These are phyloP conservation scores for Rhododendron simsii DNA, from an alignment of 148 eudicot species.

Conservation along the genomic window DNA sequence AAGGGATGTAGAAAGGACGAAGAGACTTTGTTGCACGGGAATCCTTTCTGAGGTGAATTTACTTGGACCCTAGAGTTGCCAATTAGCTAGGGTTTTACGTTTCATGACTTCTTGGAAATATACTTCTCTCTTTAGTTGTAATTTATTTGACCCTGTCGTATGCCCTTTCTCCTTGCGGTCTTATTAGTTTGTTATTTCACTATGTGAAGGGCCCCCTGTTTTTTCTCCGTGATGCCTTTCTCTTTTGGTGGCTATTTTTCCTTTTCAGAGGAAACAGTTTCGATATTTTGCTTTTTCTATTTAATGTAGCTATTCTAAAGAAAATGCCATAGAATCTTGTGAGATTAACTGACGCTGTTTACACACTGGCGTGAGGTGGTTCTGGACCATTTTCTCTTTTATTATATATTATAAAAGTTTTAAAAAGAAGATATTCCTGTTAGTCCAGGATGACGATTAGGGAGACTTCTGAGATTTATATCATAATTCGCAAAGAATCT, in stretches of 20 bases:
- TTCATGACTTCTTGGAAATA: background rate
- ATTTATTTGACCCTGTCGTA: background rate
- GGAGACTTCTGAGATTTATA: background rate
- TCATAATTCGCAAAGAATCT: background rate
- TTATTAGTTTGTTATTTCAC: background rate
- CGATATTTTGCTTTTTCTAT: background rate
- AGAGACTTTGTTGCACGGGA: background rate
- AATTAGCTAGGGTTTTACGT: background rate
- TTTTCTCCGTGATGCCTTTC: background rate
- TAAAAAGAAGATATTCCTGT: background rate
- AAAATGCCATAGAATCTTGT: background rate
- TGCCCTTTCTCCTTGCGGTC: background rate
- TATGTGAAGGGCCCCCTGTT: background rate
- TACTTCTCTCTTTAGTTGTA: background rate
- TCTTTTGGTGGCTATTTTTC: background rate
- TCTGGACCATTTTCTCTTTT: background rate
- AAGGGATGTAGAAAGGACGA: background rate
- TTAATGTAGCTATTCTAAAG: background rate
- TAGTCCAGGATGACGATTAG: background rate
- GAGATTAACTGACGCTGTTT: background rate
- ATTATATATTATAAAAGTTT: too few relatives aligned
- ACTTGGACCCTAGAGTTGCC: background rate
- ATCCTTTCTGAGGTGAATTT: background rate
- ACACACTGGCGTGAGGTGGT: background rate
- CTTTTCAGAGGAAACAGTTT: background rate